Conservation (phyloP, 148 eudicot species). For the Silene latifolia region DNA sequence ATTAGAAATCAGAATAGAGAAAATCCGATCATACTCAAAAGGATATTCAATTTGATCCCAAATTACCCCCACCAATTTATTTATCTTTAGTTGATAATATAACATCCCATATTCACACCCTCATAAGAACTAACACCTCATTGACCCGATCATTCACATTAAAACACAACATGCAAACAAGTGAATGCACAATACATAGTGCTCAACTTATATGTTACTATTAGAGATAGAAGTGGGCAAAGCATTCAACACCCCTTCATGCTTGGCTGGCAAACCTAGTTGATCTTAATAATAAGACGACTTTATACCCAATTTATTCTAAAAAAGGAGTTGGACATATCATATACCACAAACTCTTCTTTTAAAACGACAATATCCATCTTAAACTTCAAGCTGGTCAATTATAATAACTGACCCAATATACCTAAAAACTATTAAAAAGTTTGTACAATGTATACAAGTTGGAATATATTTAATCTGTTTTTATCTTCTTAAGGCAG, state of each 20-base stretch:
- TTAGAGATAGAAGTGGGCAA: slow-evolving; percentile 5
- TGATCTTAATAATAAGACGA: slow-evolving; percentile 8
- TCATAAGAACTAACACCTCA: not conserved
- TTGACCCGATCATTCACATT: not conserved
- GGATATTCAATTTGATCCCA: too few relatives aligned
- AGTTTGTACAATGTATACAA: too few relatives aligned
- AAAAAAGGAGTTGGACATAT: slow-evolving; percentile 5
- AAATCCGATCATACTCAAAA: too few relatives aligned
- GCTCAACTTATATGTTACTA: slow-evolving; percentile 11
- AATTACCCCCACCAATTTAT: too few relatives aligned
- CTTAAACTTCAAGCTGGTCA: too few relatives aligned
- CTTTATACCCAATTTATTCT: slow-evolving; percentile 6
- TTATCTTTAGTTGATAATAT: too few relatives aligned
- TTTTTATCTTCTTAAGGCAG: too few relatives aligned
- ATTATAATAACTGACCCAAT: too few relatives aligned
- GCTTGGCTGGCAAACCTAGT: slow-evolving; percentile 4
- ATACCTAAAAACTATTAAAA: too few relatives aligned
- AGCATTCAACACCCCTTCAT: slow-evolving; percentile 3
- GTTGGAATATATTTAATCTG: too few relatives aligned
- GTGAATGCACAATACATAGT: slow-evolving; percentile 5
- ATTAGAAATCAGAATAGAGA: too few relatives aligned
- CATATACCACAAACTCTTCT: not conserved
- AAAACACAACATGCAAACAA: slow-evolving; percentile 10
- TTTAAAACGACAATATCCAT: too few relatives aligned
- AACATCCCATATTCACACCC: not conserved